These are phyloP conservation scores for Laguncularia racemosa DNA, from an alignment of 345 rosid species.

Conservation along the genomic window DNA sequence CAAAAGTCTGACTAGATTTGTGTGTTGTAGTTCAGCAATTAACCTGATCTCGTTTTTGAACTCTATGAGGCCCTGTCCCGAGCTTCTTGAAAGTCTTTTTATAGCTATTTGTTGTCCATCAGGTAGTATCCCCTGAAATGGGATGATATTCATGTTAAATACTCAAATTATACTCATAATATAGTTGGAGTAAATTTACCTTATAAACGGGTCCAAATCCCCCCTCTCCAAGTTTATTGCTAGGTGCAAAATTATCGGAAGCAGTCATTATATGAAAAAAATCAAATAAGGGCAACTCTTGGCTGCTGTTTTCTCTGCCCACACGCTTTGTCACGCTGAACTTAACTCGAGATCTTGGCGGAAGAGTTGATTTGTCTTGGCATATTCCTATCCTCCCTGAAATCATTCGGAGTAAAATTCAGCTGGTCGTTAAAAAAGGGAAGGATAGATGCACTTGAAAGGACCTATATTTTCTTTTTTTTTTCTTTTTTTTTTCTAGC, in stretches of 20 bases:
- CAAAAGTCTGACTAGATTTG: constrained; percentile 27
- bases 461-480: too few relatives aligned
- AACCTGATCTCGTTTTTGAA: constrained; percentile 20
- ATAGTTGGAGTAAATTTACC: not conserved
- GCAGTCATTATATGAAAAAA: constrained; percentile 13
- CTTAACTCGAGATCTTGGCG: too few relatives aligned
- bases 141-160: not conserved
- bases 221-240: constrained; percentile 29
- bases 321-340: not conserved
- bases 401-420: too few relatives aligned
- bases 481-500: too few relatives aligned
- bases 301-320: too few relatives aligned
- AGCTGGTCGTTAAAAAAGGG: too few relatives aligned
- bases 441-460: too few relatives aligned
- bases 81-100: constrained; percentile 23
- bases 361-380: too few relatives aligned
- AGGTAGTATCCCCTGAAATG: constrained; percentile 18
- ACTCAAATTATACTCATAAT: not conserved
- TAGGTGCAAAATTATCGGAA: constrained; percentile 13
- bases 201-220: constrained; percentile 31
- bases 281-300: constrained; percentile 17
- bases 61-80: constrained; percentile 29
- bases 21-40: constrained; percentile 26
- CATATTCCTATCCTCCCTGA: too few relatives aligned
- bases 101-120: constrained; percentile 26